These are phyloP conservation scores for Sporothrix mexicana DNA, from an alignment of 2,329 filamentous ascomycete genomes.

Conservation along the genomic window DNA sequence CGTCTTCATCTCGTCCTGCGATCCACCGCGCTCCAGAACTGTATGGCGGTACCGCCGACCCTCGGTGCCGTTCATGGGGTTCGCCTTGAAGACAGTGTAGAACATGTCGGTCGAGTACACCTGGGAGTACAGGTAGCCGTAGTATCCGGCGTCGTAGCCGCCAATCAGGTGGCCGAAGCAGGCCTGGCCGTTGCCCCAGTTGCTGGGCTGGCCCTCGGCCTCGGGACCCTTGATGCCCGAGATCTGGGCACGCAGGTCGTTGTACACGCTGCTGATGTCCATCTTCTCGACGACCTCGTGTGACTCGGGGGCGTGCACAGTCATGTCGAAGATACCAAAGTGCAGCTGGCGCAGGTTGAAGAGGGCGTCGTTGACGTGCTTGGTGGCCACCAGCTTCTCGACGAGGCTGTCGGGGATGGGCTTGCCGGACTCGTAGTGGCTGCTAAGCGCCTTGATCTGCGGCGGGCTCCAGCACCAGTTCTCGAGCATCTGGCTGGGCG, in stretches of 20 bases:
- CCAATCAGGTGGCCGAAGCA: slow-evolving; percentile 84
- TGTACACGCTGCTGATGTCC: slow-evolving; percentile 71
- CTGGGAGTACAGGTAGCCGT: slow-evolving; percentile 74
- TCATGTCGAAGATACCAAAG: slow-evolving; percentile 86
- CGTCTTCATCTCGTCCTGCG: slow-evolving; percentile 80
- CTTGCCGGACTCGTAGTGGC: slow-evolving; percentile 73
- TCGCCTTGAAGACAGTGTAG: slow-evolving; percentile 75
- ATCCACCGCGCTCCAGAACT: slow-evolving; percentile 77
- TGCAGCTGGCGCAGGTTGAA: slow-evolving; percentile 80
- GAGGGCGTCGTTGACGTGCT: slow-evolving; percentile 80
- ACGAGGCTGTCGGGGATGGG: slow-evolving; percentile 77
- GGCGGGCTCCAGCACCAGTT: slow-evolving; percentile 76
- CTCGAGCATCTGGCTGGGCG: slow-evolving; percentile 75
- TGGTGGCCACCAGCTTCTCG: slow-evolving; percentile 74
- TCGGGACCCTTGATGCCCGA: slow-evolving; percentile 77
- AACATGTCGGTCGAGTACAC: slow-evolving; percentile 90
- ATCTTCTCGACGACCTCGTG: slow-evolving; percentile 71
- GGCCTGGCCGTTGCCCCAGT: slow-evolving; percentile 78
- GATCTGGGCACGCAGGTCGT: slow-evolving; percentile 73
- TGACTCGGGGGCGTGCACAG: slow-evolving; percentile 72
- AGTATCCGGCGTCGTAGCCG: slow-evolving; percentile 86
- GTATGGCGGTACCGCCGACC: slow-evolving; percentile 78
- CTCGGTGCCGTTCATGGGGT: slow-evolving; percentile 77
- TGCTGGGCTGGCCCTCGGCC: slow-evolving; percentile 61
- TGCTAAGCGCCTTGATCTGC: slow-evolving; percentile 69